Conservation (phyloP, 1,139 yeast genomes). For the Pichia sp. region DNA sequence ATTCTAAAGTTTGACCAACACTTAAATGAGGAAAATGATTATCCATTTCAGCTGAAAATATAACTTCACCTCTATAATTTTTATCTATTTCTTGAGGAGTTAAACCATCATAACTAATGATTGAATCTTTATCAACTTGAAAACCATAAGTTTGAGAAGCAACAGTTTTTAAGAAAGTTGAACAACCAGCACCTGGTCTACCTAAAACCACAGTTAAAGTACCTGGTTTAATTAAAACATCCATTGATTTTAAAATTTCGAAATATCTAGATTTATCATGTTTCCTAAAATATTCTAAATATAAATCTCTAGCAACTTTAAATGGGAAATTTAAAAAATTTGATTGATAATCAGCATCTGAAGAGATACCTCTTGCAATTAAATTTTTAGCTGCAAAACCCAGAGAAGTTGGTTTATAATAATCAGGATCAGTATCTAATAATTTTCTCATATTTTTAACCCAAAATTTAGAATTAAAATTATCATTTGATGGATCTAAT, state of each 20-base stretch:
- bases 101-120: constrained; percentile 45
- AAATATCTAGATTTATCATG: constrained; percentile 31
- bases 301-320: constrained; percentile 19
- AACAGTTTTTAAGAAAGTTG: constrained; percentile 67
- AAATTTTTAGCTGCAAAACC: constrained; percentile 69
- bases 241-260: constrained; percentile 63
- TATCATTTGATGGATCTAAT: constrained; percentile 50
- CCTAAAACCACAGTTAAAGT: constrained; percentile 75
- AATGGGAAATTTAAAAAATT: constrained; percentile 51
- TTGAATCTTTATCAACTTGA: constrained; percentile 41
- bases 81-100: constrained; percentile 41
- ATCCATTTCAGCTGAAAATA: constrained; percentile 68
- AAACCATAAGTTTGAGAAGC: constrained; percentile 72
- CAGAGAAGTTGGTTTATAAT: constrained; percentile 55
- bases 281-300: constrained; percentile 11
- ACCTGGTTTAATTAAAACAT: constrained; percentile 63
- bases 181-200: constrained; percentile 83
- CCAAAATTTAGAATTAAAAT: constrained; percentile 66
- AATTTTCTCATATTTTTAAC: constrained; percentile 60
- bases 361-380: constrained; percentile 69
- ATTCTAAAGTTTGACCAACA: constrained; percentile 62
- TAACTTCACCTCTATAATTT: constrained; percentile 61
- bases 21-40: constrained; percentile 67
- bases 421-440: constrained; percentile 51
- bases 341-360: constrained; percentile 76